Base-by-base conservation (phyloP, 2,329 filamentous ascomycete species). In the Diplodia sapinea region DNA sequence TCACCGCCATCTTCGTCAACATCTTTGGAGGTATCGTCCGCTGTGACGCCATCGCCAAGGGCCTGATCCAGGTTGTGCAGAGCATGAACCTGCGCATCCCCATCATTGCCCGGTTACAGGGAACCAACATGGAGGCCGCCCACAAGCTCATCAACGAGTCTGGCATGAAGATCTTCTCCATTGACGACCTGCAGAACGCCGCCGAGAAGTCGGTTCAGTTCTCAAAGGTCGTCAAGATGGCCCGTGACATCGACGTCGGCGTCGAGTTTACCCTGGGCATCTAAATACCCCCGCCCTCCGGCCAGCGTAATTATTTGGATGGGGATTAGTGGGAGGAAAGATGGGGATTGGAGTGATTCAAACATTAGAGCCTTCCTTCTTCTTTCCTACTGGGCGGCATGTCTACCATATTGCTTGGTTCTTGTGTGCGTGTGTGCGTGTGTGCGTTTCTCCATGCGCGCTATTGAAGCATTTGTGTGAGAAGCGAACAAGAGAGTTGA, bases 1-100 rank as follows among this genome's bases (percentile, higher is more conserved):
- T 99, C 73, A 94, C 94, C 63, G 95, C 95, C 77, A 95, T 99
- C 84, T 99, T 99, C 75, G 95, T 99, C 85, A 99, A 99, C 88
- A 99, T 99, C 82, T 99, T 99, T 79, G 95, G 95, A 79, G 95
- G 95, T 84, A 99, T 99, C 75, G 95, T 99, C 74, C 89, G 95
- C 77, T 99, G 95, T 80, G 95, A 99, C 80, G 93, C 92, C 77
- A 99, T 99, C 79, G 95, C 95, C 73, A 91, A 94, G 82, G 95
- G 95, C 78, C 87, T 99, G 75, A 96, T 99, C 85, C 90, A 92
- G 80, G 96, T 97, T 68, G 95, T 95, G 70, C 88, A 97, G 85
- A 89, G 89, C 77, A 94, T 99, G 87, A 94, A 97, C 86, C 88
- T 99, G 76, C 91, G 95, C 83, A 95, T 95, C 73, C 95, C 95